Conservation (phyloP, 73 alveolate genomes). For the Paramecium octaurelia region DNA sequence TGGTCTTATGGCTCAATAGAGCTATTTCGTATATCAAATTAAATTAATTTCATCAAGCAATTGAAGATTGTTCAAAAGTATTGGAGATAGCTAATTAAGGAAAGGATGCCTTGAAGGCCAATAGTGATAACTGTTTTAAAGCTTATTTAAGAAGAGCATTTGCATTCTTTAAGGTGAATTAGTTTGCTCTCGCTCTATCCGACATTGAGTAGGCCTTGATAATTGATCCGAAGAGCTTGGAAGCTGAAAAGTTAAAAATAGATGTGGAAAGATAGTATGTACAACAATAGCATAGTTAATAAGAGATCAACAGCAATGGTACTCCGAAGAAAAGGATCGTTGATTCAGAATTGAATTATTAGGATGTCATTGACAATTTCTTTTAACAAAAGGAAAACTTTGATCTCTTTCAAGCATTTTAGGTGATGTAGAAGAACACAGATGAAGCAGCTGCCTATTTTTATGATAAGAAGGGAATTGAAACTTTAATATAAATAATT, state of each 20-base stretch:
- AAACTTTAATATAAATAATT: not conserved
- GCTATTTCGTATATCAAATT: constrained; percentile 95
- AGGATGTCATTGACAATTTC: constrained; percentile 47
- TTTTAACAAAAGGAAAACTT: not conserved
- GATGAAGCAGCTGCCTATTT: constrained; percentile 62
- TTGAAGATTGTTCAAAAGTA: constrained; percentile 94
- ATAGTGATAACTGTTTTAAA: constrained; percentile 86
- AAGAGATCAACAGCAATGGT: constrained; percentile 36
- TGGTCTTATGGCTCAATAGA: constrained; percentile 91
- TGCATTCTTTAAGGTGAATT: constrained; percentile 84
- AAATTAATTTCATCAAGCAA: constrained; percentile 87
- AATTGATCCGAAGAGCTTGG: constrained; percentile 70
- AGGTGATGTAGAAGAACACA: not conserved
- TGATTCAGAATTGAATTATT: not conserved
- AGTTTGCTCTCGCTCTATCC: constrained; percentile 81
- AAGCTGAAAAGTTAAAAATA: not conserved
- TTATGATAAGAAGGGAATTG: constrained; percentile 65
- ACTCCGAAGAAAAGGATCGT: constrained; percentile 52
- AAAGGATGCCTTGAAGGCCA: constrained; percentile 85
- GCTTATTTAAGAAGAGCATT: constrained; percentile 93
- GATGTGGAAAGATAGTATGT: not conserved
- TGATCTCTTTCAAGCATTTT: not conserved
- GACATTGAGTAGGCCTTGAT: constrained; percentile 87
- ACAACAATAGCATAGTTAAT: not conserved
- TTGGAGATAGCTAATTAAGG: constrained; percentile 91